Percentiles rank a stretch among this genome's conserved stretches.
These are phyloP conservation scores for Bothriochloa decipiens DNA, from an alignment of 176 grass and related monocot genomes.

Conservation along the genomic window DNA sequence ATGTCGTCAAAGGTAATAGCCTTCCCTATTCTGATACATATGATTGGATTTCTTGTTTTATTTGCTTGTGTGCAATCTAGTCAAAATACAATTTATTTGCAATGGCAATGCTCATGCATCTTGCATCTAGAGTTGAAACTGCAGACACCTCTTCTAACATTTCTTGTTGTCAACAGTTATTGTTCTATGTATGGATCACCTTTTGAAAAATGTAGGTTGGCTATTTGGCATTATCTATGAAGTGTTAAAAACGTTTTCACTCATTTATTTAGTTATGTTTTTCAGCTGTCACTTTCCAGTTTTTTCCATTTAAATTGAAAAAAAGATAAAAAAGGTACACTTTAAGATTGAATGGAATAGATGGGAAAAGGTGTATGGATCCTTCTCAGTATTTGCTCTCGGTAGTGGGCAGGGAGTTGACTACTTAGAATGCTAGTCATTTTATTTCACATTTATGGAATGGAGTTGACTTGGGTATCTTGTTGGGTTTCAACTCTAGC, in stretches of 20 bases:
- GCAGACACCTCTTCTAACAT: constrained; percentile 1
- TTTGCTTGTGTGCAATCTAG: constrained; percentile 14
- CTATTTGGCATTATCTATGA: constrained; percentile 3
- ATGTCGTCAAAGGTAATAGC: constrained; percentile 71
- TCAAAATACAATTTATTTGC: constrained; percentile 15
- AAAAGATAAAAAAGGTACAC: background rate
- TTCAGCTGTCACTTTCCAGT: background rate
- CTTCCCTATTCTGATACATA: constrained; percentile 33
- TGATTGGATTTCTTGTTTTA: constrained; percentile 38
- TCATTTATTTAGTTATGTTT: background rate
- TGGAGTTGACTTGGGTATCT: too few species aligned
- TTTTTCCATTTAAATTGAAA: background rate
- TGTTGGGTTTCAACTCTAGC: too few species aligned
- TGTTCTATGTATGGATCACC: constrained; percentile 1
- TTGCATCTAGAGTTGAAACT: constrained; percentile 22
- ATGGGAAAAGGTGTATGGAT: background rate
- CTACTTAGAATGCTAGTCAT: background rate
- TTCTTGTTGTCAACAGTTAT: background rate
- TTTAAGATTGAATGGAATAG: background rate
- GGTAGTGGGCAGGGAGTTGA: background rate
- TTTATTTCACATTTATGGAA: background rate
- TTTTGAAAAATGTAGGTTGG: constrained; percentile 5
- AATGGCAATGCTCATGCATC: background rate
- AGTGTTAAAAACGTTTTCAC: background rate
- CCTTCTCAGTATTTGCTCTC: background rate